Evolutionary conservation across 2,329 filamentous ascomycete species (phyloP), one percentile per base, ranked within the genome.

Genomic region (Fusarium verticillioides): DNA sequence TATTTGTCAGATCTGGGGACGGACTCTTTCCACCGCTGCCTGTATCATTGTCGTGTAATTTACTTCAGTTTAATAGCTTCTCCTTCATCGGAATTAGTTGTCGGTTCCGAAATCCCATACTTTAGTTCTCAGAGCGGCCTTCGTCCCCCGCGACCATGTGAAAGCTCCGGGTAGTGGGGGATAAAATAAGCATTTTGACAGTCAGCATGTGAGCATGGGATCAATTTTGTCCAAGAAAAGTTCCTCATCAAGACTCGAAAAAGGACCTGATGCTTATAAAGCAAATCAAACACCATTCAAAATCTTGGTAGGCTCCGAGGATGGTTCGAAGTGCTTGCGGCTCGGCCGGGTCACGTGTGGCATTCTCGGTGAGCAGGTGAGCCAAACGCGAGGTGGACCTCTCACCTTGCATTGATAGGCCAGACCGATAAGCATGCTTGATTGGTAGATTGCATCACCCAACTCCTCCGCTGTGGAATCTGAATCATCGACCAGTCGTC

Each of bases 371-470:
- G 46, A 62, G 26, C 37, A 44, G 54, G 54, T 57, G 44, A 44
- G 26, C 7, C 16, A 23, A 28, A 26, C n/a, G 26, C 30, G 11
- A 23, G 39, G 57, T 57, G 61, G 57, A 19, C 19, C 59, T 8
- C 26, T 32, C 11, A 8, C 30, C 30, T 13, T 7, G 13, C 10
- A 44, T 40, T 61, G 61, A 77, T 75, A 75, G 73, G 73, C 44
- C 62, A 42, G 23, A 11, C 6, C 4, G 28, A 52, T 58, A 37
- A 49, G 7, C 15, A 43, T 10, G 11, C 21, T 60, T 78, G 66
- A 79, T 79, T 79, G 77, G 78, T 23, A 58, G 57, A 46, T 65
- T 56, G 59, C 66, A 64, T 68, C 44, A 39, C 58, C 44, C 23
- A 61, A 60, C 64, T 67, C 70, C 61, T 72, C 69, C 61, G 50